Evolutionary conservation across 2,329 filamentous ascomycete species (phyloP).

Genomic region (Fusarium torreyae): DNA sequence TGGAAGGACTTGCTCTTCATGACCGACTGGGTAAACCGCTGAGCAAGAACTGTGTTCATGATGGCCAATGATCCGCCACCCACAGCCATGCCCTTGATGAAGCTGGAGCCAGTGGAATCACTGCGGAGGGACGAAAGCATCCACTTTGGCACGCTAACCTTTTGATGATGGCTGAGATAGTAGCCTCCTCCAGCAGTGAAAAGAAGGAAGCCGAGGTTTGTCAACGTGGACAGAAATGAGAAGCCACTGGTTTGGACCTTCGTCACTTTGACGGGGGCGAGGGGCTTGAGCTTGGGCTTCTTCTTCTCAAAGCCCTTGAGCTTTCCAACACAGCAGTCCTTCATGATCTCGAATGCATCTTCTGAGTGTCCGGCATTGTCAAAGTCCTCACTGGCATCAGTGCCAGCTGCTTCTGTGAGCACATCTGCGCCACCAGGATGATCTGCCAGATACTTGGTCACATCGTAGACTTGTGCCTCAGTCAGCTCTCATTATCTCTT

Average conservation of each 20-base stretch:
- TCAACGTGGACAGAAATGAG: not conserved
- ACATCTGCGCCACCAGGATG: slow-evolving; percentile 84
- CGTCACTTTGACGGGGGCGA: accelerated
- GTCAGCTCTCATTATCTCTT: accelerated
- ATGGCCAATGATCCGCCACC: slow-evolving; percentile 39
- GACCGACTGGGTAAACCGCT: slow-evolving; percentile 50
- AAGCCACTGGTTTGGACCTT: accelerated
- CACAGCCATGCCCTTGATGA: slow-evolving; percentile 29
- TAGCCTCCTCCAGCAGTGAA: not conserved
- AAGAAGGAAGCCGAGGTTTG: not conserved
- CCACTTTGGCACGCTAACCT: not conserved
- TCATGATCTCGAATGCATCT: slow-evolving; percentile 62
- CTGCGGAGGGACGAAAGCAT: not conserved
- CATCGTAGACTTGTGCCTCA: slow-evolving; percentile 65
- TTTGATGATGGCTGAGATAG: not conserved
- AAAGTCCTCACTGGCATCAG: slow-evolving; percentile 83
- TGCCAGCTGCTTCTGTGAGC: slow-evolving; percentile 81
- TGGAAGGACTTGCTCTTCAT: slow-evolving; percentile 40
- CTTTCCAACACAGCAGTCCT: slow-evolving; percentile 55
- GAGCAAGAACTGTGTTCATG: slow-evolving; percentile 48
- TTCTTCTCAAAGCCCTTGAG: slow-evolving; percentile 51
- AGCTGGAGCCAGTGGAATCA: slow-evolving; percentile 13
- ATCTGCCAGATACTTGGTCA: slow-evolving; percentile 70
- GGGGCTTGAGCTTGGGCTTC: slow-evolving; percentile 36
- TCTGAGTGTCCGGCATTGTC: slow-evolving; percentile 89